phyloP scores from a whole-genome alignment of 441 rosid species.

The Bruguiera hainesii region DNA sequence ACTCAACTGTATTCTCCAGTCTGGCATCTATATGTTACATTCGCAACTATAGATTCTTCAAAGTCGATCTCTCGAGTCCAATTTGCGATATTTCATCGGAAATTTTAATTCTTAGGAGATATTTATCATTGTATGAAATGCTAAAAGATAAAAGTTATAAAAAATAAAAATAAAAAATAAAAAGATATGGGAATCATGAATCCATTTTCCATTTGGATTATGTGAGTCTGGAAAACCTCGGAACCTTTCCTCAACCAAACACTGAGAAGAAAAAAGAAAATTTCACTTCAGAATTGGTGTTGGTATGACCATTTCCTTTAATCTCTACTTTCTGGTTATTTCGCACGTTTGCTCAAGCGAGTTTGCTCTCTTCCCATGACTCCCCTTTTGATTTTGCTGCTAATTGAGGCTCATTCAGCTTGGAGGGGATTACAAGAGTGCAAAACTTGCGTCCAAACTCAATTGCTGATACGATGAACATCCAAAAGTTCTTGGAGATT shows the following conservation, averaged over 20 bases:
- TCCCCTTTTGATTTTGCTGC: conserved; percentile 1
- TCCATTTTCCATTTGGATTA: conserved; percentile 3
- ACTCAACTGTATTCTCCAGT: neutral
- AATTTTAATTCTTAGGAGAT: neutral
- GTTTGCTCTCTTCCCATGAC: conserved; percentile 5
- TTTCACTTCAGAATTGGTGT: conserved; percentile 1
- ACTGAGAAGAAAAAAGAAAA: neutral
- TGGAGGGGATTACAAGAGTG: conserved; percentile 93
- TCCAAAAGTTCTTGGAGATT: too few species aligned
- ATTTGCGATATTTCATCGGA: neutral
- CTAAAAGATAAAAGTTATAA: neutral
- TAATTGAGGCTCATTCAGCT: conserved; percentile 85
- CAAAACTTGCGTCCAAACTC: conserved; percentile 78
- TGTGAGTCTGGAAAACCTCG: neutral
- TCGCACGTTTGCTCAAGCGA: neutral
- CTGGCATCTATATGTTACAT: neutral
- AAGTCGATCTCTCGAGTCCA: neutral
- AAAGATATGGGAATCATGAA: conserved; percentile 4
- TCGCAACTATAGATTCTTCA: neutral
- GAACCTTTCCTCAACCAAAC: neutral
- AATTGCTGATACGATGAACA: conserved; percentile 22
- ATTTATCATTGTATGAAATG: neutral
- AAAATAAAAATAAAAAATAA: neutral
- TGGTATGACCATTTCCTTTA: neutral
- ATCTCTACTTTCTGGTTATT: neutral